Evolutionary conservation across 1,139 yeast species (phyloP), one percentile per base, ranked within the genome.

Genomic region (Candida sanyaensis): DNA sequence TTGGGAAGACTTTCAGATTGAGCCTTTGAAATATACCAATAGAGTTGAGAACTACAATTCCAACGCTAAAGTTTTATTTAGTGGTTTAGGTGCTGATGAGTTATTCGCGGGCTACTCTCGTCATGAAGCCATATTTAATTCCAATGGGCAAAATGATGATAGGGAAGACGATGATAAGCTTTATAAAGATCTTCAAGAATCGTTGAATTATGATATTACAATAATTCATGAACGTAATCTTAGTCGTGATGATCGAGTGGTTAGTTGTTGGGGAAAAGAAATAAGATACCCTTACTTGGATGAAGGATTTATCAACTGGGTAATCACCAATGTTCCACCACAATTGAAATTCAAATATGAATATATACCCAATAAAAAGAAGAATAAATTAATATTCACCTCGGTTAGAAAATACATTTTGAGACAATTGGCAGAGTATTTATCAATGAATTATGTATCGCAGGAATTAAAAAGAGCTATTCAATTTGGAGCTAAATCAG

Each of bases 31-130:
- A 1, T 61, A 55, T 44, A 32, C 53, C 5, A 43, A 24, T 1
- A 17, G 29, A 2, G 42, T 31, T 2, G 45, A 42, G 0, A 48
- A 58, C 3, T 84, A 81, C 55, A 55, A 61, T 4, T 80, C 92
- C 12, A 62, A 66, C 7, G 80, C 90, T 9, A 81, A 83, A 54
- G 96, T 92, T 0, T 66, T 92, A 9, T 73, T 95, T 38, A 88
- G 96, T 50, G 99, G 99, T 0, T 73, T 93, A n/a, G 99, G 99
- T 1, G 99, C 99, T 0, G 99, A 93, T 66, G 99, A 93, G 65
- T 69, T 81, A 28, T 91, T 88, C 71, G 99, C 96, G 0, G 99
- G 99, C 0, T 93, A 93, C 63, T 88, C 90, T 1, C 68, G 96
- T 34, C 96, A 88, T 60, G 84, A 82, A 47, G 68, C 81, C 31